A percentile compares a stretch with the other conserved stretches of the same genome.
These are phyloP conservation scores for Termitomyces sp. DNA, from an alignment of 768 basidiomycete genomes.

Conservation along the genomic window DNA sequence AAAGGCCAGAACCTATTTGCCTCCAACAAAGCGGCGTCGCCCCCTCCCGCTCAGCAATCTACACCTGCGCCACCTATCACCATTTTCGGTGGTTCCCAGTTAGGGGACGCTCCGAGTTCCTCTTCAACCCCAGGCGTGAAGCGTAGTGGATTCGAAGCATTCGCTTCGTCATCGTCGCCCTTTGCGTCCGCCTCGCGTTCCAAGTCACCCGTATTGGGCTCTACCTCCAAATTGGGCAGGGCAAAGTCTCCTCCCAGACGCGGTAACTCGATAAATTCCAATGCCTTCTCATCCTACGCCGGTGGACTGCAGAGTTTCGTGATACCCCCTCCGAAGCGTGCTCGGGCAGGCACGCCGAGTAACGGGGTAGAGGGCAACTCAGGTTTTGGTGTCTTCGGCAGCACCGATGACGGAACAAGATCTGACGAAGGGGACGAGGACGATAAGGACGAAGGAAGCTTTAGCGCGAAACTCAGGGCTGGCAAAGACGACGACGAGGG, in stretches of 20 bases:
- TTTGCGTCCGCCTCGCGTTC: constrained; percentile 32
- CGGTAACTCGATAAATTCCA: constrained; percentile 36
- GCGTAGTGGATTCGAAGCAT: constrained; percentile 32
- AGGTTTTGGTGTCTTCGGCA: constrained; percentile 19
- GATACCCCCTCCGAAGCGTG: constrained; percentile 50
- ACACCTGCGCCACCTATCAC: constrained; percentile 7
- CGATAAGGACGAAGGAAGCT: constrained; percentile 42
- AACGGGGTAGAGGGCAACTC: constrained; percentile 41
- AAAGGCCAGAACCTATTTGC: constrained; percentile 62
- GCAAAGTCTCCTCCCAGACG: constrained; percentile 58
- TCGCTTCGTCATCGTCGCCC: constrained; percentile 25
- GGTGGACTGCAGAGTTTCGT: constrained; percentile 47
- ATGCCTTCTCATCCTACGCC: constrained; percentile 62
- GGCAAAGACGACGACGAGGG: constrained; percentile 54
- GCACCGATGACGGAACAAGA: constrained; percentile 19
- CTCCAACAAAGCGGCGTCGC: constrained; percentile 32
- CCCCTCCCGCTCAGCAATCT: constrained; percentile 18
- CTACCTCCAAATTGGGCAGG: constrained; percentile 34
- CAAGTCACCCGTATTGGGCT: constrained; percentile 52
- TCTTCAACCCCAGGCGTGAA: constrained; percentile 24
- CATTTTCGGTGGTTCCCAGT: constrained; percentile 6
- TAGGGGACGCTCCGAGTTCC: constrained; percentile 15
- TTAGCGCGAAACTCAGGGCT: constrained; percentile 67
- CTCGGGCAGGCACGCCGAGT: constrained; percentile 47
- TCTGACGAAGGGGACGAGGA: constrained; percentile 43